Evolutionary conservation across 2,329 filamentous ascomycete species (phyloP), one percentile per base, ranked within the genome.

Genomic region (Clonostachys rosea): DNA sequence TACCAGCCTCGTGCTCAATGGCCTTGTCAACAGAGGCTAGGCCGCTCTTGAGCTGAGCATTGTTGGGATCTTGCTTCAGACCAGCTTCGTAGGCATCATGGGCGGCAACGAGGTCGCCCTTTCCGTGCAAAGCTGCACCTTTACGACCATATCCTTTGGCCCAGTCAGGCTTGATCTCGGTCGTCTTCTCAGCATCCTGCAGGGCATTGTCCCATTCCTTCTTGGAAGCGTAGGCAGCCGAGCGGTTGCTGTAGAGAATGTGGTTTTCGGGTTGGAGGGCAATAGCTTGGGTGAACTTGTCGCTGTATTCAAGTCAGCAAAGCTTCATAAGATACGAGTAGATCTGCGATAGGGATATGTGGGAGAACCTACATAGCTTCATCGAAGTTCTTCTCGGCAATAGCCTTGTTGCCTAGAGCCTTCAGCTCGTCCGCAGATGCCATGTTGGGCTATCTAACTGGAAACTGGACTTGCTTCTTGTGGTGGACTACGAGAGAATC

Each of bases 331-430:
- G 10, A 6, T 42, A 10, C 5, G 39, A 34, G 34, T 17, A 17
- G 24, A 35, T 39, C 36, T n/a, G 14, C 6, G 36, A 39, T n/a
- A n/a, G 36, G 12, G 13, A 7, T 16, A 41, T 34, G 18, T 36
- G 36, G 44, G 36, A 45, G 40, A 48, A 83, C 89, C 71, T 81
- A 97, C 92, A 96, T 83, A 63, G 94, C 94, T 68, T 92, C 90
- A 62, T 91, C 81, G 68, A 96, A 99, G 71, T 97, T 91, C 81
- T 97, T 97, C 53, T 89, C 91, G 56, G 90, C 87, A 70, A 99
- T 99, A 71, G 95, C 91, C 78, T 95, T 95, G 79, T 99, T 99
- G 76, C 92, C 94, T 67, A 94, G 87, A 62, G 91, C 90, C 79
- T 99, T 99, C 62, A 99, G 83, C 81, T 92, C 81, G 68, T 86